Conservation (phyloP, 2,329 filamentous ascomycete genomes). For the Fonsecaea nubica region DNA sequence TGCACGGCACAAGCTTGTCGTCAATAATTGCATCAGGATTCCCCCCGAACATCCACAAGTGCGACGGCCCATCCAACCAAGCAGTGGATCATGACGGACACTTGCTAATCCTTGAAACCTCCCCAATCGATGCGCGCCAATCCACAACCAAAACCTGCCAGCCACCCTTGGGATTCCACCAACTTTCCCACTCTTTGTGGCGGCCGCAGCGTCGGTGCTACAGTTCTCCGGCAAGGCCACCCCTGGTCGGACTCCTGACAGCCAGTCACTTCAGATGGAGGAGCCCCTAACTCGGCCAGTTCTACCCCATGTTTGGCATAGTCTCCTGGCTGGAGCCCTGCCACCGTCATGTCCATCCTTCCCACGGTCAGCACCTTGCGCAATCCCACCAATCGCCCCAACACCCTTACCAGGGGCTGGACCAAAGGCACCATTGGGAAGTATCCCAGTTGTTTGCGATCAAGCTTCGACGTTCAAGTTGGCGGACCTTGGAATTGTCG, state of each 20-base stretch:
- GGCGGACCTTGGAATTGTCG: conserved; percentile 42
- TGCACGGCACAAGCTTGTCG: conserved; percentile 16
- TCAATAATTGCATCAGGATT: conserved; percentile 26
- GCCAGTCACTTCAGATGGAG: conserved; percentile 31
- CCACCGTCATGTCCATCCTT: conserved; percentile 34
- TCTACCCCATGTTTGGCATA: conserved; percentile 28
- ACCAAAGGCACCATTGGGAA: conserved; percentile 27
- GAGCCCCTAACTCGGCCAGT: conserved; percentile 26
- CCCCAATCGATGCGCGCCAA: conserved; percentile 32
- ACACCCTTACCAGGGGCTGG: conserved; percentile 33
- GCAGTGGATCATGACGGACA: conserved; percentile 27
- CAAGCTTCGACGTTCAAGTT: conserved; percentile 31
- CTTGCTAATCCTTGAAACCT: conserved; percentile 33
- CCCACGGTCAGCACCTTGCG: conserved; percentile 23
- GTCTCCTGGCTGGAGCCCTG: conserved; percentile 24
- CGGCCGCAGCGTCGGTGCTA: conserved; percentile 17
- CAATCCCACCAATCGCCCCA: conserved; percentile 26
- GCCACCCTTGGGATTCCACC: conserved; percentile 25
- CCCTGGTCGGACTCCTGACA: conserved; percentile 26
- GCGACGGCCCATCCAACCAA: conserved; percentile 18
- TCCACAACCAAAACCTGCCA: conserved; percentile 26
- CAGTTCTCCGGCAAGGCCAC: conserved; percentile 24
- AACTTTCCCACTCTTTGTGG: conserved; percentile 24
- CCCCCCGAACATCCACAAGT: conserved; percentile 12
- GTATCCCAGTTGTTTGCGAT: conserved; percentile 33